These are phyloP conservation scores for Trypethelium eluteriae DNA, from an alignment of 495 filamentous ascomycete genomes.

Conservation along the genomic window DNA sequence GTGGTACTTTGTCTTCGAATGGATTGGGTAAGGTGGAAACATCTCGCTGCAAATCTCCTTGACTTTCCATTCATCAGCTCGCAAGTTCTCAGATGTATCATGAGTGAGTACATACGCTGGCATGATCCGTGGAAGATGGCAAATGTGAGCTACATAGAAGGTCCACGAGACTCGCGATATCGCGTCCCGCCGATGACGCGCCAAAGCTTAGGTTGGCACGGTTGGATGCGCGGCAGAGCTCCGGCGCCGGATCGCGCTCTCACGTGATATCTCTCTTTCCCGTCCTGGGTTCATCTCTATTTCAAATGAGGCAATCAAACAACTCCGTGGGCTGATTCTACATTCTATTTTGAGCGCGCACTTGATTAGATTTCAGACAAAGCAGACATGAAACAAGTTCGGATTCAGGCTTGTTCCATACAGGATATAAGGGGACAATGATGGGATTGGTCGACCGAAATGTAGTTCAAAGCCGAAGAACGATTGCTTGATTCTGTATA, in stretches of 20 bases:
- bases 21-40: slow-evolving; percentile 54
- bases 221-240: no score
- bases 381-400: no score
- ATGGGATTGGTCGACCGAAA: neutral
- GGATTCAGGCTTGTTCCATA: no score
- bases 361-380: no score
- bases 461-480: no score
- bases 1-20: slow-evolving; percentile 61
- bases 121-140: neutral
- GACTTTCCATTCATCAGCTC: slow-evolving; percentile 40
- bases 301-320: no score
- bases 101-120: neutral
- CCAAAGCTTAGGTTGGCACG: neutral
- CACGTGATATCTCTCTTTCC: neutral
- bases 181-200: neutral
- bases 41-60: slow-evolving; percentile 67
- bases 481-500: neutral
- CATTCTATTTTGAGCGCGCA: no score
- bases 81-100: no score
- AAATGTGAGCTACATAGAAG: no score
- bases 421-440: neutral
- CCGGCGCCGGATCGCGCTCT: neutral
- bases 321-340: no score
- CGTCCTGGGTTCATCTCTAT: neutral
- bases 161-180: neutral